Percentiles rank a stretch among this genome's conserved stretches.
phyloP scores from a whole-genome alignment of 148 eudicot genomes.

The Chenopodium formosanum region DNA sequence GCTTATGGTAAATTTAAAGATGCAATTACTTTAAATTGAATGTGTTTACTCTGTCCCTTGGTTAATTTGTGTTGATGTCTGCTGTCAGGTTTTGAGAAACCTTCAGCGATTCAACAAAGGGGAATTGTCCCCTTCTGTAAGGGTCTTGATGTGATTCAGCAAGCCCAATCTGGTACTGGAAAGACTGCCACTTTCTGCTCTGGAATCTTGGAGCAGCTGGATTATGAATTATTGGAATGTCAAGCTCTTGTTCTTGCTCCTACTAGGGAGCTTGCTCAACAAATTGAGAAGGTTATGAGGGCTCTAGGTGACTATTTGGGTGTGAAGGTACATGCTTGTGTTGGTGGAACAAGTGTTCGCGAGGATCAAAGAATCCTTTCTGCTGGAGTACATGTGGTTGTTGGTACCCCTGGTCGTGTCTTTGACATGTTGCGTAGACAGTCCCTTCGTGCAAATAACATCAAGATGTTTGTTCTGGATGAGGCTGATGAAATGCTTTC shows the following conservation, averaged over 20 bases:
- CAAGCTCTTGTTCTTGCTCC: conserved; percentile 47
- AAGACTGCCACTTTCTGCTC: conserved; percentile 47
- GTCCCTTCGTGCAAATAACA: conserved; percentile 57
- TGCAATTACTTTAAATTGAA: neutral
- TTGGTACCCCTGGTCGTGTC: conserved; percentile 86
- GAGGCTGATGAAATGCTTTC: conserved; percentile 94
- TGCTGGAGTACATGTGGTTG: conserved; percentile 73
- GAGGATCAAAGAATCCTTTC: conserved; percentile 69
- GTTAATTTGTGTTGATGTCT: neutral
- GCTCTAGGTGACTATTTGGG: conserved; percentile 66
- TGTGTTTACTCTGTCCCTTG: neutral
- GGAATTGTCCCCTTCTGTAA: conserved; percentile 42
- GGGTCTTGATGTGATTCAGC: conserved; percentile 49
- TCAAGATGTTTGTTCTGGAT: conserved; percentile 76
- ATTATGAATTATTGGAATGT: conserved; percentile 34
- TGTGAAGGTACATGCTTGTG: conserved; percentile 84
- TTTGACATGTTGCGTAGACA: conserved; percentile 73
- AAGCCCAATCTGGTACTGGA: conserved; percentile 45
- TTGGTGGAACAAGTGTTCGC: conserved; percentile 81
- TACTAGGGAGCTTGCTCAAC: conserved; percentile 50
- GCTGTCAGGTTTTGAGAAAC: conserved; percentile 39
- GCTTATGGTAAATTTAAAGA: conserved; percentile 32
- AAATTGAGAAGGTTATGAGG: conserved; percentile 48
- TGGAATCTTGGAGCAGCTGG: conserved; percentile 41
- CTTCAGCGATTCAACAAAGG: conserved; percentile 45